Evolutionary conservation across 208 protist species (phyloP).

Genomic region (Novymonas esmeraldas): DNA sequence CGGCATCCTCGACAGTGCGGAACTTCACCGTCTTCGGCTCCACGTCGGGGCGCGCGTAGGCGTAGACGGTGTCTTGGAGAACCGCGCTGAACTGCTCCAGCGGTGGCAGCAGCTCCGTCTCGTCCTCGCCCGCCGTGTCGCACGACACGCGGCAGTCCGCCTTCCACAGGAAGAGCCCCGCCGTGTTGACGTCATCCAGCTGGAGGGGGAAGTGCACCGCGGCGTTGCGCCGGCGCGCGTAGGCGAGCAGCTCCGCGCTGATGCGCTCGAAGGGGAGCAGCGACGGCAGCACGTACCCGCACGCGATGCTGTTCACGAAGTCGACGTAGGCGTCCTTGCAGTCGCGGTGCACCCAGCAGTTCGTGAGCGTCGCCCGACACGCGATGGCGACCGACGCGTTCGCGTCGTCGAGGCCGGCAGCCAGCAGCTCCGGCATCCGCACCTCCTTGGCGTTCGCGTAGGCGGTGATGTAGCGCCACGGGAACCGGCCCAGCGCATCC

Average conservation of each 20-base stretch:
- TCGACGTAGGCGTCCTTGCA: constrained; percentile 60
- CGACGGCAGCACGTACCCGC: constrained; percentile 40
- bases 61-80: constrained; percentile 85
- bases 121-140: constrained; percentile 66
- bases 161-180: constrained; percentile 79
- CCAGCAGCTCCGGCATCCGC: constrained; percentile 53
- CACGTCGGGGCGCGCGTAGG: constrained; percentile 77
- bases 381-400: constrained; percentile 77
- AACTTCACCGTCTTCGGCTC: constrained; percentile 76
- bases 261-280: constrained; percentile 68
- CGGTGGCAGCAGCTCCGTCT: constrained; percentile 60
- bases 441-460: constrained; percentile 73
- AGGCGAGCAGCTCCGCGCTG: constrained; percentile 58
- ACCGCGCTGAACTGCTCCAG: constrained; percentile 75
- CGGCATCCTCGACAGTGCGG: constrained; percentile 77
- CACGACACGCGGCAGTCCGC: constrained; percentile 59
- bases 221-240: constrained; percentile 55
- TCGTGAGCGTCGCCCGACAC: constrained; percentile 77
- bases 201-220: constrained; percentile 43
- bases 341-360: constrained; percentile 87
- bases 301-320: constrained; percentile 68
- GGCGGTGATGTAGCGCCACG: constrained; percentile 82
- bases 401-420: constrained; percentile 61
- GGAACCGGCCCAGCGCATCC: constrained; percentile 84
- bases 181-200: constrained; percentile 59